phyloP scores from a whole-genome alignment of 495 filamentous ascomycete species.

The Lindgomyces ingoldianus region DNA sequence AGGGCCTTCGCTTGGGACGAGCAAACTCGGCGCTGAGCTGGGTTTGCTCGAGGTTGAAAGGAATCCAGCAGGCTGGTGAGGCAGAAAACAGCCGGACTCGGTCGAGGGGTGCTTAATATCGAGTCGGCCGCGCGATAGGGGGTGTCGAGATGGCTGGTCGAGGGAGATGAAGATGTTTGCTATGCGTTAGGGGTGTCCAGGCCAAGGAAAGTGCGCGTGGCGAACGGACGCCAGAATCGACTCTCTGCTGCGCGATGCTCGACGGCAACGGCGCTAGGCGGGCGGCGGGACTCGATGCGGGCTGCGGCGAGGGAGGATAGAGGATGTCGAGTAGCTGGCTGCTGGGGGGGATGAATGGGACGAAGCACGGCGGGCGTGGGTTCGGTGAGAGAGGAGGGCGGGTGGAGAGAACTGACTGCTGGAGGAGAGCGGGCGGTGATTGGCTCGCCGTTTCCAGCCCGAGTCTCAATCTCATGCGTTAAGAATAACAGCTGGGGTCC shows the following conservation, averaged over 20 bases:
- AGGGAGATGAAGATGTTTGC: slow-evolving; percentile 31
- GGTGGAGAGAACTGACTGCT: slow-evolving; percentile 1
- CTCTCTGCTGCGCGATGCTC: too few relatives aligned
- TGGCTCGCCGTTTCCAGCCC: too few relatives aligned
- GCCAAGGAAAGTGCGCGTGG: slow-evolving; percentile 37
- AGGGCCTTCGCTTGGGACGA: slow-evolving; percentile 10
- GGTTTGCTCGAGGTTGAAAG: slow-evolving; percentile 26
- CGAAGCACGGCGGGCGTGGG: slow-evolving; percentile 16
- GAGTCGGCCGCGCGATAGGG: slow-evolving; percentile 2
- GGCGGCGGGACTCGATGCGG: background rate
- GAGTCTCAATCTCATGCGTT: too few relatives aligned
- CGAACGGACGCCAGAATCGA: slow-evolving; percentile 21
- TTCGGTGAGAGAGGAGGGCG: slow-evolving; percentile 5
- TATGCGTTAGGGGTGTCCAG: slow-evolving; percentile 31
- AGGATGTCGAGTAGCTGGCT: slow-evolving; percentile 25
- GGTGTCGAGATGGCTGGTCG: slow-evolving; percentile 18
- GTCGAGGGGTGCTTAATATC: background rate
- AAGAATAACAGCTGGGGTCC: too few relatives aligned
- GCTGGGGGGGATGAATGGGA: slow-evolving; percentile 24
- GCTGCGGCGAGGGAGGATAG: background rate
- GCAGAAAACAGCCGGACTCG: slow-evolving; percentile 21
- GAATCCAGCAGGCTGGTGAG: slow-evolving; percentile 3
- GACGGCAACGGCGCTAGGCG: slow-evolving; percentile 5
- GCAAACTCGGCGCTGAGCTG: slow-evolving; percentile 11
- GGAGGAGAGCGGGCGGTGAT: too few relatives aligned